Evolutionary conservation across 2,329 filamentous ascomycete genomes (phyloP), one percentile per base, ranked within the genome.

Genomic region (Scolecobasidium constrictum): DNA sequence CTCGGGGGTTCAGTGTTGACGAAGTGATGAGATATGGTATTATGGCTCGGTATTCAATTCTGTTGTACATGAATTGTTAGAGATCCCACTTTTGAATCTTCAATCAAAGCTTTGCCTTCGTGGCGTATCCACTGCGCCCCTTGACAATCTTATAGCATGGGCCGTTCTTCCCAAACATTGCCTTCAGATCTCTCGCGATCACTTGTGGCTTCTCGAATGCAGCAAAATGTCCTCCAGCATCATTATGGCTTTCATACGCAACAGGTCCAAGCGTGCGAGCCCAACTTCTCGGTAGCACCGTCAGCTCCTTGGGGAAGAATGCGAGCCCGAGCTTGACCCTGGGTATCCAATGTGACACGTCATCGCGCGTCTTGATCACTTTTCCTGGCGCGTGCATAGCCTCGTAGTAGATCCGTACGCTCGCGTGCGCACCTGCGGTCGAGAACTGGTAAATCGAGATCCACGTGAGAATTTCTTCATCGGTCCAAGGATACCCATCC

Each of bases 381-480:
- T 38, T 17, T 38, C 15, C 49, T 16, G 47, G 52, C 38, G 58
- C 56, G 45, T 78, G 76, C 4, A 52, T 59, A 0, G 66, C 63
- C 58, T 87, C 83, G 52, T 86, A 86, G 60, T 90, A 90, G 38
- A 87, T 85, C 5, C 79, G 61, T 6, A 75, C 55, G 46, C 73
- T 77, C 0, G 83, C 81, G 1, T 77, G 78, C 0, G 83, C 78
- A 0, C 84, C 83, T 1, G 81, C 78, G 0, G 64, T 71, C 6
- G 75, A 79, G 60, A 86, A 86, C 55, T 72, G 77, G 56, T 88
- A 88, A 31, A 88, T 72, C 39, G 69, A 75, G 1, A 87, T 61
- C 84, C 83, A 90, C 0, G 78, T 84, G 19, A 85, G 61, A 6
- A 88, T 71, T 61, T 88, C 83, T 43, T 87, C 81, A 47, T 86